Percentiles rank a stretch among this genome's conserved stretches.
Conservation (phyloP, 345 rosid genomes). For the Euphorbia pulcherrima region DNA sequence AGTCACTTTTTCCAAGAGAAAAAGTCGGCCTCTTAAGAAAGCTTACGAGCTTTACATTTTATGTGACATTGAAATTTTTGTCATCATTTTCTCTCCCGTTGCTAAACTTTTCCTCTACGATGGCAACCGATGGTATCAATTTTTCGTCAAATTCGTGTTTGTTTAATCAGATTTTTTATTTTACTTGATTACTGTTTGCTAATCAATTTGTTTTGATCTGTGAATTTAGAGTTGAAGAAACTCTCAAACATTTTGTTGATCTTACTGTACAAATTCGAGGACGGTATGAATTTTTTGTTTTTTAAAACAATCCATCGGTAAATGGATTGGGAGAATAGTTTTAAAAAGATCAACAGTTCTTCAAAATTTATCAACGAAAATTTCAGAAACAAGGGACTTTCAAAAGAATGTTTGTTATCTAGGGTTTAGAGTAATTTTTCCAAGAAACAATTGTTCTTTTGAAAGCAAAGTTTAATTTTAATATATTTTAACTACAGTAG, state of each 20-base stretch:
- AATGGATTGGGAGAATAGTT: too few species aligned
- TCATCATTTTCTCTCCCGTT: conserved; percentile 27
- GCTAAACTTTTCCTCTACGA: conserved; percentile 30
- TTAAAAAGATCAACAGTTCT: too few species aligned
- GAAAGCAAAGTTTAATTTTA: too few species aligned
- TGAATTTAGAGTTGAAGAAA: conserved; percentile 12
- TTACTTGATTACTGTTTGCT: neutral
- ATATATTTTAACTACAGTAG: too few species aligned
- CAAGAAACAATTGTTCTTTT: too few species aligned
- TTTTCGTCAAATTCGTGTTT: neutral
- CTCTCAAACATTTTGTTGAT: neutral
- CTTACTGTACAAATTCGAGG: neutral
- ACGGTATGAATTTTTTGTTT: conserved; percentile 8
- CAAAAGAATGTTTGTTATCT: neutral
- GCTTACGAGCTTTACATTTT: conserved; percentile 32
- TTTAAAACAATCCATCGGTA: too few species aligned
- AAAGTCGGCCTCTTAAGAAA: conserved; percentile 33
- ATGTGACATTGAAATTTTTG: conserved; percentile 28
- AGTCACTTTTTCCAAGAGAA: conserved; percentile 30
- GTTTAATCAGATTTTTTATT: neutral
- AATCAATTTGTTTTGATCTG: neutral
- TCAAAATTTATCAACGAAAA: too few species aligned
- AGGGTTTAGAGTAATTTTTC: neutral
- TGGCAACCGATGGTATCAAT: conserved; percentile 20
- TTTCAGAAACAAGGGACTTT: too few species aligned